Base-by-base conservation (phyloP, 257 asterid genomes). In the Datura wrightii region DNA sequence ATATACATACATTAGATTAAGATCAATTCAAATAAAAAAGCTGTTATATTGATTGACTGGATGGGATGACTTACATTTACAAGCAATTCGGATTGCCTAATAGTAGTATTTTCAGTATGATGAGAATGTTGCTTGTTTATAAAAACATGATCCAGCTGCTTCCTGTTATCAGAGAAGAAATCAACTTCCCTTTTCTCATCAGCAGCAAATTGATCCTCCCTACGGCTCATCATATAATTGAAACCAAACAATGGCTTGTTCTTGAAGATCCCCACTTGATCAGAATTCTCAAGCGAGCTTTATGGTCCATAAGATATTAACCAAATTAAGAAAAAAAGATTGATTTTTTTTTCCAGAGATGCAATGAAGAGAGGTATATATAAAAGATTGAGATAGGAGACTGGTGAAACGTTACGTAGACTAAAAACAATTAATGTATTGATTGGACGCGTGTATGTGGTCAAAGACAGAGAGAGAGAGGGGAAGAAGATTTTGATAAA, bases 291-390 rank as follows among this genome's bases (percentile, higher is more conserved):
- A 87, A 39, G 42, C n/a, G n/a, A n/a, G n/a, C n/a, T n/a, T n/a
- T n/a, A n/a, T n/a, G n/a, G n/a, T 92, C 98, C 99, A 94, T 96
- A 90, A 71, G 50, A 62, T n/a, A n/a, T n/a, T n/a, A 50, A 46
- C 59, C 18, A n/a, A n/a, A n/a, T n/a, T n/a, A n/a, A n/a, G n/a
- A n/a, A n/a, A n/a, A n/a, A n/a, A n/a, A n/a, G n/a, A n/a, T n/a
- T 39, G 2, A 2, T 39, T 39, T 91, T 89, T 86, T 93, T 91
- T 53, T 2, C 2, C 6, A 55, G 82, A 79, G 89, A 85, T 82
- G 91, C 81, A 76, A 80, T 34, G 90, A 62, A 83, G 52, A 66
- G 52, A 85, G 62, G 87, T 92, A 89, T 95, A 89, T 95, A 84
- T 89, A 90, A 87, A 87, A 87, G 89, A 76, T 74, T 72, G 74